phyloP scores from a whole-genome alignment of 768 basidiomycete genomes.

The Tulasnella sp. region DNA sequence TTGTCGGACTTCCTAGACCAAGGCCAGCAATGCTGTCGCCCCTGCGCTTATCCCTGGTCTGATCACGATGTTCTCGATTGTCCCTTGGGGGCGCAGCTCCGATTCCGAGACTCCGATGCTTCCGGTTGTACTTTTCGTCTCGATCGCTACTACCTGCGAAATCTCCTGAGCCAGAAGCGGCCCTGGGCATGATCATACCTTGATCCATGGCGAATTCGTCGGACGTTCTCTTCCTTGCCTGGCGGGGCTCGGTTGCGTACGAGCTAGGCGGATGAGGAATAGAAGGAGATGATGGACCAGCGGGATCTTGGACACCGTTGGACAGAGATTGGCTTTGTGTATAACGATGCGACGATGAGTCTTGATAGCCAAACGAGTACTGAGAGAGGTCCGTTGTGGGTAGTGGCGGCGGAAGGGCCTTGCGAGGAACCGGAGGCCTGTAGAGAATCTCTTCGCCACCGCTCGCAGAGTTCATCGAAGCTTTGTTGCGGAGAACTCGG shows the following conservation, averaged over 20 bases:
- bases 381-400: background rate
- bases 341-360: background rate
- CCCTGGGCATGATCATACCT: conserved; percentile 35
- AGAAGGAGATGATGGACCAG: background rate
- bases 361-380: background rate
- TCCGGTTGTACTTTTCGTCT: conserved; percentile 22
- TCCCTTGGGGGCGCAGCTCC: conserved; percentile 23
- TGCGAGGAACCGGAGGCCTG: conserved; percentile 14
- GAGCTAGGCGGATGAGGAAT: background rate
- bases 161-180: background rate
- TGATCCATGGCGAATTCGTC: conserved; percentile 78
- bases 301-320: background rate
- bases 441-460: conserved; percentile 87
- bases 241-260: conserved; percentile 28
- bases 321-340: background rate
- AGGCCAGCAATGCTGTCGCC: conserved; percentile 8
- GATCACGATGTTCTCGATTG: conserved; percentile 7
- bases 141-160: background rate
- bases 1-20: conserved; percentile 3
- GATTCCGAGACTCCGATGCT: conserved; percentile 61
- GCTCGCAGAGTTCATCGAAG: conserved; percentile 70
- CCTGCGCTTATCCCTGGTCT: conserved; percentile 13
- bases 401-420: conserved; percentile 1
- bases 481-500: conserved; percentile 22
- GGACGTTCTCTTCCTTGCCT: conserved; percentile 62